Base-by-base conservation (phyloP, 768 basidiomycete species). In the Pulveroboletus ravenelii region DNA sequence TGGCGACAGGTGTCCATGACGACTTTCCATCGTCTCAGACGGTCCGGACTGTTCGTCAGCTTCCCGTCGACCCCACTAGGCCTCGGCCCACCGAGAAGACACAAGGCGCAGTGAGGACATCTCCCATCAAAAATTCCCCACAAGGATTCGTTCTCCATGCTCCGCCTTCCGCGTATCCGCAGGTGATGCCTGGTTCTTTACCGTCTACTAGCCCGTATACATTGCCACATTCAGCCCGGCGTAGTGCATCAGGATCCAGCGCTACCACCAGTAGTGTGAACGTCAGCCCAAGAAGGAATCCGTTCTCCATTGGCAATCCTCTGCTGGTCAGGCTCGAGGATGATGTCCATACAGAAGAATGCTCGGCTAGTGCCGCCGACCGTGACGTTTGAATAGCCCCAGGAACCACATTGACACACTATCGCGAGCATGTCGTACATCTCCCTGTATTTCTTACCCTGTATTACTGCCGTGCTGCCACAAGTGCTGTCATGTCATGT, bases 141-240 rank as follows among this genome's bases (percentile, higher is more conserved):
- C 55, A 50, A 18, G 47, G 50, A 17, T n/a, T 45, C 8, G 40
- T 63, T 32, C 51, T 52, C 25, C 64, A 48, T 18, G 64, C 63
- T 17, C 62, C 62, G 12, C 40, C 44, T 29, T 62, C 56, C 32
- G 60, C 58, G 14, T 66, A 65, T 49, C 64, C 64, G 2, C 60
- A 64, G 35, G 43, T 54, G 15, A 65, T 65, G 64, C 64, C 64
- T 15, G 64, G 64, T 25, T 54, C 62, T 18, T 47, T 65, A 20
- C 51, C 57, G 17, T 31, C 54, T 36, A 12, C 14, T 12, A 40
- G 17, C n/a, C 5, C 20, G 23, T 49, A 43, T 30, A 31, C 34
- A 8, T 29, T 17, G 35, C 48, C 39, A 47, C 6, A 17, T 32
- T 10, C 45, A 12, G 10, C 15, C 18, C 43, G 39, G 44, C 44